Percentiles rank a stretch among this genome's conserved stretches.
phyloP scores from a whole-genome alignment of 495 filamentous ascomycete species.

The Tuber umbilicatum region DNA sequence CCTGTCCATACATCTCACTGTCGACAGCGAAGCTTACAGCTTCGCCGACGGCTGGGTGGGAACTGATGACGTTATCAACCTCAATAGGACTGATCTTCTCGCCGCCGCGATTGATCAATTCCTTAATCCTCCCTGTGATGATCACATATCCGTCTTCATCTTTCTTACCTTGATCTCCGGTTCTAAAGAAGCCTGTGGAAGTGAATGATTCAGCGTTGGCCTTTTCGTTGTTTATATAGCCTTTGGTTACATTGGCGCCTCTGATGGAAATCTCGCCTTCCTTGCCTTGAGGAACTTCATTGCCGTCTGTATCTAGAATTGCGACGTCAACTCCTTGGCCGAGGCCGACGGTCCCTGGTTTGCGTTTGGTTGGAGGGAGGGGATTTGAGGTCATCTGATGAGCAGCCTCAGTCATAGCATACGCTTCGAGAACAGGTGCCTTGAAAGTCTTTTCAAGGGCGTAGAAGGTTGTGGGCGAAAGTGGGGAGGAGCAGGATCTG shows the following conservation, averaged over 20 bases:
- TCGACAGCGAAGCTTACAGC: conserved; percentile 74
- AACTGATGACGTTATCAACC: conserved; percentile 67
- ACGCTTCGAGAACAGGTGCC: conserved; percentile 78
- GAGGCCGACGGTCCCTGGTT: conserved; percentile 71
- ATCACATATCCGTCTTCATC: conserved; percentile 68
- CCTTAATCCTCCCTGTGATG: conserved; percentile 76
- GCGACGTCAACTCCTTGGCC: conserved; percentile 74
- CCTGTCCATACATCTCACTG: conserved; percentile 73
- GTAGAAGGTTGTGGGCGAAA: conserved; percentile 70
- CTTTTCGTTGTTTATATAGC: conserved; percentile 71
- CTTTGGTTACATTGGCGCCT: conserved; percentile 72
- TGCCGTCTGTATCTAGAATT: conserved; percentile 62
- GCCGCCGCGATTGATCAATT: conserved; percentile 76
- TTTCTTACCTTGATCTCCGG: conserved; percentile 72
- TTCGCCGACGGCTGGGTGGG: conserved; percentile 63
- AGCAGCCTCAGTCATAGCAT: conserved; percentile 86
- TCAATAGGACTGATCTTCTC: conserved; percentile 82
- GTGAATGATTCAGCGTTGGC: conserved; percentile 68
- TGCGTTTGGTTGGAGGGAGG: conserved; percentile 62
- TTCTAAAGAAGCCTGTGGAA: conserved; percentile 66
- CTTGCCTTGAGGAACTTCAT: conserved; percentile 54
- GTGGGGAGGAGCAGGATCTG: conserved; percentile 73
- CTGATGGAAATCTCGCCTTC: conserved; percentile 75
- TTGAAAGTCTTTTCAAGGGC: conserved; percentile 63
- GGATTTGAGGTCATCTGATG: conserved; percentile 89